These are phyloP conservation scores for Fusarium musae DNA, from an alignment of 2,329 filamentous ascomycete genomes.

Conservation along the genomic window DNA sequence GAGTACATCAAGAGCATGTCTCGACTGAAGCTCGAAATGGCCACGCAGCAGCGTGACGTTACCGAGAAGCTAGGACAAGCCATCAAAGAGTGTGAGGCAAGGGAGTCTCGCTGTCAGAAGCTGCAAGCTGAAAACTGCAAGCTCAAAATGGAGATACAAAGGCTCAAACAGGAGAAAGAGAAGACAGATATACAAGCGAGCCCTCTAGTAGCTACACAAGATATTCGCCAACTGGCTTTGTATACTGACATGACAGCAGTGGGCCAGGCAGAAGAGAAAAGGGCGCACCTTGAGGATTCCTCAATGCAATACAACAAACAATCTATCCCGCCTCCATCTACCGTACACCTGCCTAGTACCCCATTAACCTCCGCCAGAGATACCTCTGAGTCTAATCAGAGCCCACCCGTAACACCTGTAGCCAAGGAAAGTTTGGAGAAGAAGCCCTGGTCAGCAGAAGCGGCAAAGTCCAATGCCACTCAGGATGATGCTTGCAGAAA, in stretches of 20 bases:
- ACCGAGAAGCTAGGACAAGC: not conserved
- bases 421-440: not conserved
- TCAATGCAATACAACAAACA: not conserved
- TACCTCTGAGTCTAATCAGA: not conserved
- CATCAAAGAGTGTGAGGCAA: not conserved
- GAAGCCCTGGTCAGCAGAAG: not conserved
- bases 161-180: not conserved
- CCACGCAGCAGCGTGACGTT: not conserved
- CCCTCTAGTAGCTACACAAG: not conserved
- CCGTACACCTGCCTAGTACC: not conserved
- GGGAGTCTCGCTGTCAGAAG: not conserved
- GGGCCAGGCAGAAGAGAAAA: not conserved
- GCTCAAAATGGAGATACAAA: not conserved
- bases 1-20: conserved; percentile 14
- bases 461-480: not conserved
- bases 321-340: not conserved
- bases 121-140: not conserved
- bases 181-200: not conserved
- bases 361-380: not conserved
- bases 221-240: not conserved
- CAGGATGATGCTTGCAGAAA: not conserved
- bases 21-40: conserved; percentile 23
- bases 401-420: not conserved
- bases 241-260: not conserved
- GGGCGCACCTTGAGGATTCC: not conserved